Base-by-base conservation (phyloP, 2,329 filamentous ascomycete genomes). In the Lachnellula subtilissima region DNA sequence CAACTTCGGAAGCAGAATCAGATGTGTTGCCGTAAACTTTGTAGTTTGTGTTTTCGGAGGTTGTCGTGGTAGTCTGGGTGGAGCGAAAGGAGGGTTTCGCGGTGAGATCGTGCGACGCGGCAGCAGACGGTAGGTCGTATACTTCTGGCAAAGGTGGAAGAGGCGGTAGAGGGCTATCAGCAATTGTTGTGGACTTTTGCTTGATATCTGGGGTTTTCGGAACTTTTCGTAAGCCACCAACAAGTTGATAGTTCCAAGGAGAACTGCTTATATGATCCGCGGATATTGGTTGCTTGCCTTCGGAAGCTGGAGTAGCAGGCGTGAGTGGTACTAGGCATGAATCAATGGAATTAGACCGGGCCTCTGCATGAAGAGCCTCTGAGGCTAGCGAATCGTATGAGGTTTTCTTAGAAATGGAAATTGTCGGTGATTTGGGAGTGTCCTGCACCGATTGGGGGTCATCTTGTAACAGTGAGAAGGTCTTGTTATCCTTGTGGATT, bases 201-300 rank as follows among this genome's bases (percentile, higher is more conserved):
- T 69, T 69, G 42, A 63, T 58, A 53, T 71, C 66, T 61, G 68
- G 69, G 56, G 66, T 70, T 55, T 66, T 67, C 40, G 68, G 65
- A 32, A 71, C 69, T 58, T 70, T 70, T 37, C 69, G 66, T 52
- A 71, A 61, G 51, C 69, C 69, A 49, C 69, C 69, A 14, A 68
- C 65, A 39, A 71, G 62, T 48, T 65, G 56, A 60, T 68, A 71
- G 51, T 70, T 67, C 63, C 64, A 67, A 48, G 68, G 68, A 32
- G 68, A 66, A 48, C 48, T 61, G 57, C 51, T 65, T 60, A 65
- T 68, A 68, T 60, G 64, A 66, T 69, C 64, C 46, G 58, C 63
- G 62, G 60, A 61, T 64, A 65, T 62, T 52, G 61, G 52, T 55
- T 59, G 59, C 56, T 66, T 63, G 48, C 52, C 55, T 50, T 63